These are phyloP conservation scores for Cyberlindnera saturnus DNA, from an alignment of 805 yeast species.

Conservation along the genomic window DNA sequence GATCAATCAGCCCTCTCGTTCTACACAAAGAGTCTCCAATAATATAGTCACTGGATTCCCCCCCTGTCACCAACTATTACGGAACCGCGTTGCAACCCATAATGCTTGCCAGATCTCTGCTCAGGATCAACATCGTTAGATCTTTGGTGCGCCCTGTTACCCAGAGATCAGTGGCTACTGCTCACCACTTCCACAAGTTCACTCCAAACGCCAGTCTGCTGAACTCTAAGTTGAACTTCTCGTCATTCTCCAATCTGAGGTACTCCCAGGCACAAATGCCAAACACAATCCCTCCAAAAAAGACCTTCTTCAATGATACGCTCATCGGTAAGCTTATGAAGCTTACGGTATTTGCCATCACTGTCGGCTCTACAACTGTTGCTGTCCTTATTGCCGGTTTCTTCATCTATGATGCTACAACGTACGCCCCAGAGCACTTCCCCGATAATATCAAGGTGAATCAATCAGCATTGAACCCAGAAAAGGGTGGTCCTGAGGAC, in stretches of 20 bases:
- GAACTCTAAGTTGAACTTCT: background rate
- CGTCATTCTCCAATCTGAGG: background rate
- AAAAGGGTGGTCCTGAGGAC: slow-evolving; percentile 65
- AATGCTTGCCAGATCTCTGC: too few relatives aligned
- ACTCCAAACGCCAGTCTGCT: background rate
- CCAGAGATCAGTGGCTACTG: background rate
- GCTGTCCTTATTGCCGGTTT: slow-evolving; percentile 39
- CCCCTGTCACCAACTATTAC: too few relatives aligned
- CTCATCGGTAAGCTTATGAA: slow-evolving; percentile 29
- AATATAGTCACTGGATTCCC: too few relatives aligned
- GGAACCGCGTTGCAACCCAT: too few relatives aligned
- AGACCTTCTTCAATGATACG: slow-evolving; percentile 22
- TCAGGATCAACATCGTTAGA: too few relatives aligned
- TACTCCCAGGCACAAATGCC: slow-evolving; percentile 10
- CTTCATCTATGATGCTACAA: slow-evolving; percentile 60
- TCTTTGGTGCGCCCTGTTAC: background rate
- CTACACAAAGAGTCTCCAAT: too few relatives aligned
- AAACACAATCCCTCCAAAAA: slow-evolving; percentile 18
- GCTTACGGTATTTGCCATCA: slow-evolving; percentile 32
- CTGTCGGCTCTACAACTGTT: slow-evolving; percentile 38
- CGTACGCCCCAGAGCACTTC: slow-evolving; percentile 41
- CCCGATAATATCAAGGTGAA: slow-evolving; percentile 45
- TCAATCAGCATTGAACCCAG: slow-evolving; percentile 46
- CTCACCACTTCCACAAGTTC: background rate
- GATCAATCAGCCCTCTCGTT: too few relatives aligned